Evolutionary conservation across 2,329 filamentous ascomycete genomes (phyloP).

Genomic region (Thielaviopsis musarum): DNA sequence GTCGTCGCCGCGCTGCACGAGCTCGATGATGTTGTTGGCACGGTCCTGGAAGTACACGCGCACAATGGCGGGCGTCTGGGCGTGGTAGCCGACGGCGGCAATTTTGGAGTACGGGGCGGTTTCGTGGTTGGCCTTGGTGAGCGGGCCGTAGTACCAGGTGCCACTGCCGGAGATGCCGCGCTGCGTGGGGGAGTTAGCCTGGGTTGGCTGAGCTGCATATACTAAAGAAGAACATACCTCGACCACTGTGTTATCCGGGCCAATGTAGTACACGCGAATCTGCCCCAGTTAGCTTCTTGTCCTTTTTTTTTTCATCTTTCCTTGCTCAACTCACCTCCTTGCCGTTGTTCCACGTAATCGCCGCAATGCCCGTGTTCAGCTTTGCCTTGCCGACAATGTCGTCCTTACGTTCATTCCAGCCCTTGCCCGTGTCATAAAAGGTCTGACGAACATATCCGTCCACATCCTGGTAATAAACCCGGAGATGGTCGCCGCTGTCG

Average conservation of each 20-base stretch:
- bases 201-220: not conserved
- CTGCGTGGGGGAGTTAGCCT: not conserved
- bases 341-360: constrained; percentile 12
- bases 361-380: constrained; percentile 11
- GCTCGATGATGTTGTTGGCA: constrained; percentile 10
- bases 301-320: not conserved
- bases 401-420: constrained; percentile 11
- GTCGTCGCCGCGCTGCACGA: constrained; percentile 12
- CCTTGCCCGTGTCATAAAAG: constrained; percentile 12
- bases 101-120: constrained; percentile 10
- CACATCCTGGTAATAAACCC: constrained; percentile 12
- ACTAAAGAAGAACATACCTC: constrained; percentile 1
- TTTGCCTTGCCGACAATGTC: constrained; percentile 10
- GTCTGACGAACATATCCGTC: constrained; percentile 11
- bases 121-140: constrained; percentile 7
- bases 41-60: constrained; percentile 11
- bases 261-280: constrained; percentile 11
- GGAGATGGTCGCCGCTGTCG: constrained; percentile 11
- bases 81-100: constrained; percentile 12
- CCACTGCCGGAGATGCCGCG: constrained; percentile 9
- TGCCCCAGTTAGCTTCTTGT: not conserved
- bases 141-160: constrained; percentile 11
- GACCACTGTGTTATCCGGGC: constrained; percentile 10
- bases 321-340: constrained; percentile 1
- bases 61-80: constrained; percentile 8